A percentile compares a stretch with the other conserved stretches of the same genome.
Conservation (phyloP, 2,329 filamentous ascomycete genomes). For the Cladophialophora carrionii region DNA sequence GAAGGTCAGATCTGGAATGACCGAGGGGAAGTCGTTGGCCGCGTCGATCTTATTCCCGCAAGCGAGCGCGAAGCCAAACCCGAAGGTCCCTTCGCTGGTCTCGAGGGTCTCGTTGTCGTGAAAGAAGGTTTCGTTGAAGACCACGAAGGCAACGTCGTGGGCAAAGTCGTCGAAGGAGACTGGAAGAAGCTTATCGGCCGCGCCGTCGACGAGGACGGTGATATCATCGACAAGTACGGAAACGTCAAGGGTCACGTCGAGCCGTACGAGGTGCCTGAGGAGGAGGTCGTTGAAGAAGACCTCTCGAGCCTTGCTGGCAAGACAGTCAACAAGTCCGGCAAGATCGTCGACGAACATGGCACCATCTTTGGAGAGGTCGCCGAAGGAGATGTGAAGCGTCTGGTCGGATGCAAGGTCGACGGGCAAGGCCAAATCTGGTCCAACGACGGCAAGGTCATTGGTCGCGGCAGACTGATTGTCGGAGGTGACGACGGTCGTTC, state of each 20-base stretch:
- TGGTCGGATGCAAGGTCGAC: constrained; percentile 66
- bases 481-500: constrained; percentile 51
- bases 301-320: constrained; percentile 64
- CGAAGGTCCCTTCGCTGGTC: constrained; percentile 62
- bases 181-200: constrained; percentile 72
- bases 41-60: constrained; percentile 61
- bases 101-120: constrained; percentile 60
- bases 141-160: constrained; percentile 76
- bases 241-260: constrained; percentile 64
- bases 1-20: constrained; percentile 62
- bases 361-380: constrained; percentile 61
- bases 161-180: constrained; percentile 71
- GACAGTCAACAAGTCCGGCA: constrained; percentile 66
- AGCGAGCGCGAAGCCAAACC: constrained; percentile 59
- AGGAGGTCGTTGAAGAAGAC: constrained; percentile 55
- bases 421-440: constrained; percentile 67
- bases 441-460: constrained; percentile 64
- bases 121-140: constrained; percentile 68
- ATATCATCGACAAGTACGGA: constrained; percentile 76
- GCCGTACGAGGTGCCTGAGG: constrained; percentile 56
- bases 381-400: constrained; percentile 59
- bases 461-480: constrained; percentile 60
- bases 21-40: constrained; percentile 60
- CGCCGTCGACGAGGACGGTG: constrained; percentile 77
- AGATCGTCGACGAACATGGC: constrained; percentile 64